Percentiles rank a stretch among this genome's conserved stretches.
These are phyloP conservation scores for Ogataea methylovora DNA, from an alignment of 805 yeast species.

Conservation along the genomic window DNA sequence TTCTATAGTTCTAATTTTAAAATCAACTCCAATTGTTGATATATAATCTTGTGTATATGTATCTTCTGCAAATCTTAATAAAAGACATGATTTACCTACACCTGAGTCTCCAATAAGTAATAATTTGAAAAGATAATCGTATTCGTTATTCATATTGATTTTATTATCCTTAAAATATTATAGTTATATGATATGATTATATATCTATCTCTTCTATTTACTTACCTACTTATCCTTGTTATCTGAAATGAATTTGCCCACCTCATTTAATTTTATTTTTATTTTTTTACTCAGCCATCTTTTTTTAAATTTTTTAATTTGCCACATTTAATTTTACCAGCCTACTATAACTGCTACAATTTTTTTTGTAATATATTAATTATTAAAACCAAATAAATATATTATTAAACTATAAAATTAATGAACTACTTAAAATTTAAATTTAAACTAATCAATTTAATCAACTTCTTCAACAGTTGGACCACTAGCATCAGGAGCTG, in stretches of 20 bases:
- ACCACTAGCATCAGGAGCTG: constrained; percentile 33
- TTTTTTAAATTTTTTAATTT: too few species aligned
- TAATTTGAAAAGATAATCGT: constrained; percentile 95
- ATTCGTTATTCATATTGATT: constrained; percentile 71
- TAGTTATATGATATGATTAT: neutral
- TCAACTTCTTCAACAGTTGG: constrained; percentile 83
- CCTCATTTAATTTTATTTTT: neutral
- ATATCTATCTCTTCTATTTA: neutral
- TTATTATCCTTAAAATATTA: neutral
- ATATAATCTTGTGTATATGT: constrained; percentile 95
- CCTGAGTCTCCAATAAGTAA: constrained; percentile 97
- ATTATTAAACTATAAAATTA: neutral
- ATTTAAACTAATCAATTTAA: constrained; percentile 26
- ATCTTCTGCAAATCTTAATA: constrained; percentile 94
- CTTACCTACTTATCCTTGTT: neutral
- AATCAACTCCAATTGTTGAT: constrained; percentile 97
- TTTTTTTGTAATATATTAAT: neutral
- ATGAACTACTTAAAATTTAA: too few species aligned
- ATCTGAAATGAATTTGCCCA: too few species aligned
- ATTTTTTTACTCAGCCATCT: neutral
- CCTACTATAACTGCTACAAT: neutral
- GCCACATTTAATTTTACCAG: neutral
- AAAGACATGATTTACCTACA: constrained; percentile 94
- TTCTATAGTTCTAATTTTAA: constrained; percentile 82
- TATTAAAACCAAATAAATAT: neutral